Percentiles rank a stretch among this genome's conserved stretches.
Conservation (phyloP, 768 basidiomycete genomes). For the Antrodiella citrinella region DNA sequence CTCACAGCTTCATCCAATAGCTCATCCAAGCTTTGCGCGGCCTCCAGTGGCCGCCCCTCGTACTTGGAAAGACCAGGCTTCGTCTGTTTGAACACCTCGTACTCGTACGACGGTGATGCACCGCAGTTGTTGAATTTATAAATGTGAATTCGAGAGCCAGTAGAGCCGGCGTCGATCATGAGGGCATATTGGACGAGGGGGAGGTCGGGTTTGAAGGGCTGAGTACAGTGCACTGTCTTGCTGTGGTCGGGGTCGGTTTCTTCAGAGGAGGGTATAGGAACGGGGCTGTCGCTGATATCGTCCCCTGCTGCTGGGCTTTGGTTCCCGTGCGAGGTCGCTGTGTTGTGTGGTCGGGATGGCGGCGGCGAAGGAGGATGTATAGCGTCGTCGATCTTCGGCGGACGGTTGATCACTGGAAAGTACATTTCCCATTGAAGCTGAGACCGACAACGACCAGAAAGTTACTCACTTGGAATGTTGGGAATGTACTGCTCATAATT, state of each 20-base stretch:
- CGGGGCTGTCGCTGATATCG: constrained; percentile 10
- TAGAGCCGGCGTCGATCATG: constrained; percentile 98
- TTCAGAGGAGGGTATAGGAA: constrained; percentile 41
- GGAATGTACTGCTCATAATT: constrained; percentile 21
- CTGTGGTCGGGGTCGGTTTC: constrained; percentile 69
- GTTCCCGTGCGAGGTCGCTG: constrained; percentile 5
- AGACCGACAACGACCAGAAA: constrained; percentile 20
- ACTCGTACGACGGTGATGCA: constrained; percentile 71
- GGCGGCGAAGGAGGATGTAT: constrained; percentile 1
- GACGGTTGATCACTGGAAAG: constrained; percentile 8
- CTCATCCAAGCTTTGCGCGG: constrained; percentile 71
- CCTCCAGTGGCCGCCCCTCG: constrained; percentile 48
- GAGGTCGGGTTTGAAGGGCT: constrained; percentile 37
- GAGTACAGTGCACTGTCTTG: constrained; percentile 64
- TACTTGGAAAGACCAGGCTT: constrained; percentile 74
- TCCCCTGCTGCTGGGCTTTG: constrained; percentile 6
- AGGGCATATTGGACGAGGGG: constrained; percentile 85
- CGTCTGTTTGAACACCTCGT: constrained; percentile 84
- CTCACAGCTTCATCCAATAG: constrained; percentile 74
- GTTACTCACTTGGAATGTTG: background rate
- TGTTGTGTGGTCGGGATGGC: constrained; percentile 1
- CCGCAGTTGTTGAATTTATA: constrained; percentile 97
- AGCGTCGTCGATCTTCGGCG: constrained; percentile 1
- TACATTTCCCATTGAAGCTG: too few species aligned
- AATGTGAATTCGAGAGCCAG: constrained; percentile 93